phyloP scores from a whole-genome alignment of 2,329 filamentous ascomycete genomes.

The Stagonosporopsis cucurbitacearum region DNA sequence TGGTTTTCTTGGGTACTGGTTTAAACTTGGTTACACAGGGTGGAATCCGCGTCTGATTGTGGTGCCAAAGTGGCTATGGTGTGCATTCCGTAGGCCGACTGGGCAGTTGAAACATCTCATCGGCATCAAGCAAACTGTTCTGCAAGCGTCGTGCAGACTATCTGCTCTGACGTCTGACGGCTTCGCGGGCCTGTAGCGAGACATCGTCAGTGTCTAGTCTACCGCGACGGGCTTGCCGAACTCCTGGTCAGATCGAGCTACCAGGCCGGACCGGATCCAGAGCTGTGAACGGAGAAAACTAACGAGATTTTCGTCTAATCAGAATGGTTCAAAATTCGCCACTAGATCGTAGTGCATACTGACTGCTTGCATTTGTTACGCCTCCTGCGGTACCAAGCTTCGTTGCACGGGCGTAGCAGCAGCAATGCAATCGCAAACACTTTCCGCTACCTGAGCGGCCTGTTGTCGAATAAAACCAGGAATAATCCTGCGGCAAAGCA shows the following conservation, averaged over 20 bases:
- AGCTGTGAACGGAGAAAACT: conserved; percentile 20
- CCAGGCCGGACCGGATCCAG: conserved; percentile 11
- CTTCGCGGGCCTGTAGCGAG: conserved; percentile 16
- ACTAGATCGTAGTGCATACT: conserved; percentile 18
- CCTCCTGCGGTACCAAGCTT: background rate
- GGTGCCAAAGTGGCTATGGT: conserved; percentile 29
- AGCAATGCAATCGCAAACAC: background rate
- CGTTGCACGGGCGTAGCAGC: background rate
- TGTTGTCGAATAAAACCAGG: background rate
- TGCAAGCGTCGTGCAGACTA: conserved; percentile 36
- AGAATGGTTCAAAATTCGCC: conserved; percentile 14
- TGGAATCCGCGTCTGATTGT: conserved; percentile 34
- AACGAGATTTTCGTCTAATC: conserved; percentile 20
- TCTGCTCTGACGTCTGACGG: conserved; percentile 24
- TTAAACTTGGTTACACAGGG: conserved; percentile 35
- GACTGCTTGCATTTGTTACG: conserved; percentile 16
- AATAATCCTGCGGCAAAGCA: background rate
- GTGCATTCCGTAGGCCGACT: conserved; percentile 35
- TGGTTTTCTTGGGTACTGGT: conserved; percentile 14
- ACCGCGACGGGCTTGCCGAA: conserved; percentile 31
- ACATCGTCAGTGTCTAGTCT: conserved; percentile 19
- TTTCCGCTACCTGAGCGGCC: background rate
- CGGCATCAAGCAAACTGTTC: conserved; percentile 44
- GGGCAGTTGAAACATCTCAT: conserved; percentile 31
- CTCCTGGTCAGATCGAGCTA: background rate